Evolutionary conservation across 805 yeast genomes (phyloP).

Genomic region (Clavispora fructus): DNA sequence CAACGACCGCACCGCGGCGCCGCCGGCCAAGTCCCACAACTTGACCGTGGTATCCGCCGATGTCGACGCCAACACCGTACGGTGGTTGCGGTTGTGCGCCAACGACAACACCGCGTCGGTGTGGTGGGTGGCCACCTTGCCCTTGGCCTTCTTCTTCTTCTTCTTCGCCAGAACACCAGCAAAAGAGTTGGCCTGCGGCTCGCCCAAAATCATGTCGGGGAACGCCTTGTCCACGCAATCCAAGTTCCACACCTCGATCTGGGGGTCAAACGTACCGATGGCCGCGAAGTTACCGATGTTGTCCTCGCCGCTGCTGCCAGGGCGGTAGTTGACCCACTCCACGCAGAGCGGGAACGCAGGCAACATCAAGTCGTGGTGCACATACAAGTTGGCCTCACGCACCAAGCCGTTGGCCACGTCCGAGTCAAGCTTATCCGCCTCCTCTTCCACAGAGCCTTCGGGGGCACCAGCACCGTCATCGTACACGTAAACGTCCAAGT

Average conservation of each 20-base stretch:
- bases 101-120: slow-evolving; percentile 90
- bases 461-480: slow-evolving; percentile 92
- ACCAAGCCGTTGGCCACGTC: slow-evolving; percentile 69
- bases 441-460: slow-evolving; percentile 58
- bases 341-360: slow-evolving; percentile 96
- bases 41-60: slow-evolving; percentile 95
- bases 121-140: slow-evolving; percentile 70
- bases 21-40: slow-evolving; percentile 83
- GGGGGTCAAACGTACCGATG: slow-evolving; percentile 95
- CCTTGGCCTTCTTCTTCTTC: slow-evolving; percentile 44
- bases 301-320: slow-evolving; percentile 36
- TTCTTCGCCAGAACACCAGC: slow-evolving; percentile 39
- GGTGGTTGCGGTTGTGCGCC: slow-evolving; percentile 73
- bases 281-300: slow-evolving; percentile 90
- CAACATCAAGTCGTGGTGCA: slow-evolving; percentile 94
- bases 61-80: slow-evolving; percentile 85
- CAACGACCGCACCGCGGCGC: slow-evolving; percentile 74
- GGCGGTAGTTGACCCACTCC: slow-evolving; percentile 85
- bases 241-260: slow-evolving; percentile 93
- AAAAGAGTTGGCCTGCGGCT: slow-evolving; percentile 44
- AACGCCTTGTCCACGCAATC: slow-evolving; percentile 90
- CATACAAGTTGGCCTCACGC: slow-evolving; percentile 74
- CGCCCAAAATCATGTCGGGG: slow-evolving; percentile 91
- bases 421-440: slow-evolving; percentile 61
- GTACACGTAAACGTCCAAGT: slow-evolving; percentile 87